Conservation (phyloP, 83 land plant species). For the Picea abies region DNA sequence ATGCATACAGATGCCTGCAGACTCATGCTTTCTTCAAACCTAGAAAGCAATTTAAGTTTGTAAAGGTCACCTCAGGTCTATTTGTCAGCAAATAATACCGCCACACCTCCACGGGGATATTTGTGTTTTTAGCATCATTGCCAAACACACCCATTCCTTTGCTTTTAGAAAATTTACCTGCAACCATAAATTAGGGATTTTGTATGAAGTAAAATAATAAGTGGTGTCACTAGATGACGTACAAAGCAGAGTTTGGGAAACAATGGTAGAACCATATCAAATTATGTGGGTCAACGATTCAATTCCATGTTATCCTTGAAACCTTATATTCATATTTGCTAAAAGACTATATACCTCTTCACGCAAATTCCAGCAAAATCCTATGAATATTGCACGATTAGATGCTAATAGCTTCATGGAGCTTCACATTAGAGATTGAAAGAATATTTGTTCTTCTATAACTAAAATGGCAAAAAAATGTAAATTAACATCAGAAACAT, state of each 20-base stretch:
- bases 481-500: neutral
- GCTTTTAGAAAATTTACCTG: slow-evolving; percentile 97
- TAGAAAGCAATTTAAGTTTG: too few species aligned
- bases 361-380: neutral
- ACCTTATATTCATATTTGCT: neutral
- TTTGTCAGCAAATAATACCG: slow-evolving; percentile 92
- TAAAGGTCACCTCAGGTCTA: slow-evolving; percentile 80
- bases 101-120: slow-evolving; percentile 93
- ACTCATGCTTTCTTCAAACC: neutral
- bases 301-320: too few species aligned
- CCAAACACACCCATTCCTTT: slow-evolving; percentile 97
- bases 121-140: slow-evolving; percentile 91
- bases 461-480: neutral
- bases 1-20: neutral
- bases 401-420: neutral
- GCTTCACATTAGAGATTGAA: neutral
- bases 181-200: neutral
- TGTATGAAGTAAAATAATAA: neutral
- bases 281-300: neutral
- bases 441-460: neutral
- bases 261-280: neutral
- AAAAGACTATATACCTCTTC: neutral
- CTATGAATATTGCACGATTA: neutral
- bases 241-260: neutral
- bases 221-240: neutral